Conservation (phyloP, 1,139 yeast species). For the Blastobotrys apis region DNA sequence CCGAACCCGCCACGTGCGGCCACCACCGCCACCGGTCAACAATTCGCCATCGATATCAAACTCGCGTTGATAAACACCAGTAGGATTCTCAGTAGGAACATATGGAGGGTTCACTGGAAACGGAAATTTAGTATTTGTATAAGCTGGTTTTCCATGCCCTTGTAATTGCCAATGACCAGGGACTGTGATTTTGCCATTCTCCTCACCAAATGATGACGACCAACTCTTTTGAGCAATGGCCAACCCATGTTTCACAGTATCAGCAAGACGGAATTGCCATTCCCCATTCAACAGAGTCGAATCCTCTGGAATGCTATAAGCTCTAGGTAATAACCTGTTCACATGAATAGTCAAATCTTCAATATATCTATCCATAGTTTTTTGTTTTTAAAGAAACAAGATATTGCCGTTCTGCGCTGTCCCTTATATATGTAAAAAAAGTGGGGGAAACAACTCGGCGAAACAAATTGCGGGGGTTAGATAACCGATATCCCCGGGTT, state of each 20-base stretch:
- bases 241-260: slow-evolving; percentile 29
- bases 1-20: slow-evolving; percentile 22
- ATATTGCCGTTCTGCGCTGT: too few relatives aligned
- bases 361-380: slow-evolving; percentile 29
- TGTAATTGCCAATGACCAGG: slow-evolving; percentile 42
- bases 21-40: too few relatives aligned
- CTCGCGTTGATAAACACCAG: slow-evolving; percentile 34
- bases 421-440: too few relatives aligned
- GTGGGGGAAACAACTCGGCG: too few relatives aligned
- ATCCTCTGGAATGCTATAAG: slow-evolving; percentile 28
- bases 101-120: slow-evolving; percentile 37
- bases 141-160: slow-evolving; percentile 36
- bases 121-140: slow-evolving; percentile 36
- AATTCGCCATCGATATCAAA: slow-evolving; percentile 23
- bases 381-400: too few relatives aligned
- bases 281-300: slow-evolving; percentile 31
- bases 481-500: too few relatives aligned
- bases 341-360: slow-evolving; percentile 25
- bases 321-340: slow-evolving; percentile 27
- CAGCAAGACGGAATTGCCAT: slow-evolving; percentile 33
- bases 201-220: slow-evolving; percentile 1
- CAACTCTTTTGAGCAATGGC: slow-evolving; percentile 19
- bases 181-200: slow-evolving; percentile 27
- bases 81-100: slow-evolving; percentile 37
- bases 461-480: too few relatives aligned